phyloP scores from a whole-genome alignment of 2,329 filamentous ascomycete genomes.

The Penicillium polonicum region DNA sequence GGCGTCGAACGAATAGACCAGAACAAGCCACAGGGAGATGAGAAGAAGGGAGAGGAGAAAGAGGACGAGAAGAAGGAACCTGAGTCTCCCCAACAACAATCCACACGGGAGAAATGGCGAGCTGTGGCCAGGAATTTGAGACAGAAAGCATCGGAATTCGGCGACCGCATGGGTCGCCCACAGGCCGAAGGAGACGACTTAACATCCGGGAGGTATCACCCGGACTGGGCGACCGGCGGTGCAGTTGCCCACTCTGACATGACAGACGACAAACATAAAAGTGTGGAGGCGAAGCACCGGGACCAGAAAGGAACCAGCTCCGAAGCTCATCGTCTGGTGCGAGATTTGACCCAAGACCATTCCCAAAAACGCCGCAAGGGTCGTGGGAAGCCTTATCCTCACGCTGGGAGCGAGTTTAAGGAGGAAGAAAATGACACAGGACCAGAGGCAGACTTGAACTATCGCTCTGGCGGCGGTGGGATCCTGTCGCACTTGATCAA shows the following conservation, averaged over 20 bases:
- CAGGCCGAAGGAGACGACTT: slow-evolving; percentile 28
- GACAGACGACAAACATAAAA: slow-evolving; percentile 34
- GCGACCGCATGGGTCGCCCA: slow-evolving; percentile 25
- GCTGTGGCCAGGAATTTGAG: slow-evolving; percentile 4
- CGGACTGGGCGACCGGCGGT: slow-evolving; percentile 30
- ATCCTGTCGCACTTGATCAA: slow-evolving; percentile 35
- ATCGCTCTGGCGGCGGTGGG: slow-evolving; percentile 31
- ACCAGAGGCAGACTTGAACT: slow-evolving; percentile 19
- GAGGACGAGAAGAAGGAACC: neutral
- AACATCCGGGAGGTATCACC: slow-evolving; percentile 23
- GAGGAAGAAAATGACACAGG: slow-evolving; percentile 10
- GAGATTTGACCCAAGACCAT: slow-evolving; percentile 32
- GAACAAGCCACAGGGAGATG: neutral
- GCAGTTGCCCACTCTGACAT: slow-evolving; percentile 27
- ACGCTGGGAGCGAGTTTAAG: slow-evolving; percentile 11
- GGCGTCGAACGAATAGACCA: slow-evolving; percentile 3
- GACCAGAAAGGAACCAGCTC: slow-evolving; percentile 27
- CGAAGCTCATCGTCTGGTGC: slow-evolving; percentile 35
- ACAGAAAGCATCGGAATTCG: slow-evolving; percentile 16
- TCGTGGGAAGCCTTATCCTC: slow-evolving; percentile 15
- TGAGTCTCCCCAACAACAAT: neutral
- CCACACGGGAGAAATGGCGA: slow-evolving; percentile 1
- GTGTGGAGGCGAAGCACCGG: slow-evolving; percentile 25
- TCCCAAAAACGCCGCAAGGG: slow-evolving; percentile 21
- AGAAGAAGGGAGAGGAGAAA: slow-evolving; percentile 1